Conservation (phyloP, 202 grass and related monocot genomes). For the Carex arenaria region DNA sequence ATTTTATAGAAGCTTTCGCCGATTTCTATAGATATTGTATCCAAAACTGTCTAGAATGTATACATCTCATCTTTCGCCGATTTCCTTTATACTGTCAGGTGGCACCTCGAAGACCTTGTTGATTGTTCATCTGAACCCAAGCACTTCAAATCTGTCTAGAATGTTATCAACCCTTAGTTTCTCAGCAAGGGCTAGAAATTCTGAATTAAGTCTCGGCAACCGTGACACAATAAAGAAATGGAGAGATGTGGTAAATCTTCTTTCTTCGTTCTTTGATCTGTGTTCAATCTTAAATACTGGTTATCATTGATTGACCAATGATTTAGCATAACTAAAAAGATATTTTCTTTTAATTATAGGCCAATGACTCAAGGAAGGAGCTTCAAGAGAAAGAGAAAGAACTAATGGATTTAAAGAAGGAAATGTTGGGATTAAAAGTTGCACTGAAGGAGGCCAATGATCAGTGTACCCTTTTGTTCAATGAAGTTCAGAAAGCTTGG, state of each 20-base stretch:
- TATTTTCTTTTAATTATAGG: slow-evolving; percentile 47
- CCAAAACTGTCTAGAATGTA: slow-evolving; percentile 15
- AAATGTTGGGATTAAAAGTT: slow-evolving; percentile 68
- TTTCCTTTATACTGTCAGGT: slow-evolving; percentile 42
- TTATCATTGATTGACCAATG: neutral
- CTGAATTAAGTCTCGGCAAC: slow-evolving; percentile 96
- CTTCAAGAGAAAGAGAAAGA: slow-evolving; percentile 93
- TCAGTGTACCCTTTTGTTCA: slow-evolving; percentile 75
- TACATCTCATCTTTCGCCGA: neutral
- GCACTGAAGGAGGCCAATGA: slow-evolving; percentile 88
- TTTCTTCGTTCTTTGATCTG: slow-evolving; percentile 6
- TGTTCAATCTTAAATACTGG: neutral
- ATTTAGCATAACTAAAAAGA: neutral
- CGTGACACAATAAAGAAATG: slow-evolving; percentile 99
- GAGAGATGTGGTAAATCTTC: slow-evolving; percentile 87
- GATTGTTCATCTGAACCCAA: slow-evolving; percentile 88
- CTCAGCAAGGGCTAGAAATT: slow-evolving; percentile 89
- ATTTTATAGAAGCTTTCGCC: neutral
- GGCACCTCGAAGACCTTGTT: slow-evolving; percentile 82
- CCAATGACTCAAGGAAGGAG: slow-evolving; percentile 98
- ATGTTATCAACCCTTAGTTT: slow-evolving; percentile 87
- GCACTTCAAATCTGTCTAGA: slow-evolving; percentile 85
- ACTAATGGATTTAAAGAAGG: slow-evolving; percentile 59
- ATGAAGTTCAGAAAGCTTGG: slow-evolving; percentile 88
- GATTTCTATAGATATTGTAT: slow-evolving; percentile 11